phyloP scores from a whole-genome alignment of 768 basidiomycete species.

The Hypsizygus marmoreus region DNA sequence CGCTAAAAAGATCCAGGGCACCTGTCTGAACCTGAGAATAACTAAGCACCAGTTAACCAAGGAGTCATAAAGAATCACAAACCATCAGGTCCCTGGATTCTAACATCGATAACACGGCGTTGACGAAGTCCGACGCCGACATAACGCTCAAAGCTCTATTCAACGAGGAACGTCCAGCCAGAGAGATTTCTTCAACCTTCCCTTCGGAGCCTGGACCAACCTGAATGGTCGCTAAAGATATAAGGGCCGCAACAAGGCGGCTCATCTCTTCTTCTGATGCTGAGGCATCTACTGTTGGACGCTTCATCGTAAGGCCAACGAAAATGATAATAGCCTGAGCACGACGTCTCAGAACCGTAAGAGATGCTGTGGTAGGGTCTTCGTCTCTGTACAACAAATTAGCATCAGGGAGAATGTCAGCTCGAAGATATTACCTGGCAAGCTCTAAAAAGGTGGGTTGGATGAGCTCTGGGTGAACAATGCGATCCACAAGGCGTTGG shows the following conservation, averaged over 20 bases:
- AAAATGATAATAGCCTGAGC: conserved; percentile 71
- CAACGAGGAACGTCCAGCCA: conserved; percentile 52
- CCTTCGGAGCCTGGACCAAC: conserved; percentile 29
- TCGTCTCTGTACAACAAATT: conserved; percentile 49
- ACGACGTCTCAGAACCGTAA: conserved; percentile 53
- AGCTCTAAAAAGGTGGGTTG: conserved; percentile 57
- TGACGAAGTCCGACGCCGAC: conserved; percentile 70
- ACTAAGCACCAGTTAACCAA: conserved; percentile 2
- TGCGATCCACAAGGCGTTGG: conserved; percentile 51
- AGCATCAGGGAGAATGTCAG: neutral
- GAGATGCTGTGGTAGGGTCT: conserved; percentile 50
- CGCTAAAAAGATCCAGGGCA: conserved; percentile 69
- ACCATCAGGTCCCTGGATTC: conserved; percentile 55
- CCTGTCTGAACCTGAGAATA: conserved; percentile 57
- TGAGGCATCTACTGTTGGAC: conserved; percentile 23
- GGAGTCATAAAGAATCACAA: conserved; percentile 17
- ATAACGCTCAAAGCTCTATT: conserved; percentile 60
- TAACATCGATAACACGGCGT: conserved; percentile 56
- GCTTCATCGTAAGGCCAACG: conserved; percentile 52
- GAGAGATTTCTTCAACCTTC: conserved; percentile 45
- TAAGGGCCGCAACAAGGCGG: conserved; percentile 48
- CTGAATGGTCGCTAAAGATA: conserved; percentile 45
- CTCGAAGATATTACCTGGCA: conserved; percentile 45
- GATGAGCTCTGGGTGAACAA: conserved; percentile 37
- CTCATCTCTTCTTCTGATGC: conserved; percentile 33